Evolutionary conservation across 1,284 basidiomycete species (phyloP), one percentile per base, ranked within the genome.

Genomic region (Moesziomyces antarcticus): DNA sequence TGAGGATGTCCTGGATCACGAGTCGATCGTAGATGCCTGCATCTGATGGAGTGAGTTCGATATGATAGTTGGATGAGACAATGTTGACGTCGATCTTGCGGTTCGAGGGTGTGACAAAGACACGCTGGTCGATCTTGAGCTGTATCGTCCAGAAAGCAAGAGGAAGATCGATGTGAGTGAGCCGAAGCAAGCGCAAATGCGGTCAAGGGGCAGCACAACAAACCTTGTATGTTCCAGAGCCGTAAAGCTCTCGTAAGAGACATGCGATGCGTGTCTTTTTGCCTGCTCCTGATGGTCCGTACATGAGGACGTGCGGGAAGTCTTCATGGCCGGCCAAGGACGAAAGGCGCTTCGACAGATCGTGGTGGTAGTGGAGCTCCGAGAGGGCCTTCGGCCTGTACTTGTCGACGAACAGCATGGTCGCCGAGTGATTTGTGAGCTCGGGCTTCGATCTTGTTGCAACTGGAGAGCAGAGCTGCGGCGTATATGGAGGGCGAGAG

Each of bases 261-360:
- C 79, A 80, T 33, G 81, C 91, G 80, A 99, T 95, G 50, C 97
- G 88, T 40, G 97, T 99, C 88, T 99, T 99, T 87, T 99, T 99
- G 20, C 96, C 96, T 10, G 96, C 94, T 20, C 96, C 96, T 5
- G 93, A 93, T 2, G 96, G 97, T 0, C 96, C 97, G 82, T 98
- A 99, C 86, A 99, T 97, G 13, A 99, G 89, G 86, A 97, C 91
- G 84, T 99, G 96, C 7, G 96, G 96, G 81, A 99, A 97, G 87
- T 99, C 97, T 2, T 77, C 82, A 68, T 76, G 79, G 8, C 72
- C 77, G 22, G 75, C 79, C 54, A 98, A 87, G 1, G 93, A 91
- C 71, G 88, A 89, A 33, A 99, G 87, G 27, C 95, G 89, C 40
- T 89, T 87, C 10, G 93, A 93, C 44, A 99, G 89, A 45, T 88